Base-by-base conservation (phyloP, 1,284 basidiomycete species). In the Fomes fomentarius region DNA sequence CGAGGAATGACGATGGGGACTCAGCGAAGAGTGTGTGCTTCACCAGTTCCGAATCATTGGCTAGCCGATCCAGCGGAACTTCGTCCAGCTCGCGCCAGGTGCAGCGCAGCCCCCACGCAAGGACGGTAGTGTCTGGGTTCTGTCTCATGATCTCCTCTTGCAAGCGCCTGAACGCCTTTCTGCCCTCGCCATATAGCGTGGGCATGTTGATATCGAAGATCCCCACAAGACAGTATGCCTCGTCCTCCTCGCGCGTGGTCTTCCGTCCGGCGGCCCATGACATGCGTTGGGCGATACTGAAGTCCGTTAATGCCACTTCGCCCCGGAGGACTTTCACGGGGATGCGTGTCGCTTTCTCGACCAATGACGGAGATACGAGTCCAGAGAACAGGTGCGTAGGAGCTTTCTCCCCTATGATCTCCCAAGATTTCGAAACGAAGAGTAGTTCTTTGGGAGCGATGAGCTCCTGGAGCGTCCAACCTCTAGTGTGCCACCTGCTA, bases 391-490 rank as follows among this genome's bases (percentile, higher is more conserved):
- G 28, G 28, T 12, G 28, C 28, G 12, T 30, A 6, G 12, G 28
- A 30, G 28, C 28, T 12, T 30, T 12, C 28, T 30, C 28, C 28
- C 28, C 28, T 12, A 12, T 30, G 28, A 30, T 30, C 28, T 30
- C 7, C 6, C 28, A 30, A 12, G 28, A 30, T 6, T 12, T 30
- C 28, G 50, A 52, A 21, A 52, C 38, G 45, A 52, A 47, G 30
- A 47, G 44, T 24, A 52, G 44, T 17, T 47, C 51, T 10, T 33
- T 19, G 12, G 51, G 51, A 8, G 51, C 51, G 19, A 52, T 46
- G 37, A 52, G 50, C 30, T 52, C 50, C 28, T 52, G 50, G 11
- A 52, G 28, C 2, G 50, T 52, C 50, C 50, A 51, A 15, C 50
- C 50, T 4, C 50, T 34, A 3, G 50, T 51, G 35, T 35, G 42